Conservation (phyloP, 306 rosid species). For the Luffa aegyptiaca region DNA sequence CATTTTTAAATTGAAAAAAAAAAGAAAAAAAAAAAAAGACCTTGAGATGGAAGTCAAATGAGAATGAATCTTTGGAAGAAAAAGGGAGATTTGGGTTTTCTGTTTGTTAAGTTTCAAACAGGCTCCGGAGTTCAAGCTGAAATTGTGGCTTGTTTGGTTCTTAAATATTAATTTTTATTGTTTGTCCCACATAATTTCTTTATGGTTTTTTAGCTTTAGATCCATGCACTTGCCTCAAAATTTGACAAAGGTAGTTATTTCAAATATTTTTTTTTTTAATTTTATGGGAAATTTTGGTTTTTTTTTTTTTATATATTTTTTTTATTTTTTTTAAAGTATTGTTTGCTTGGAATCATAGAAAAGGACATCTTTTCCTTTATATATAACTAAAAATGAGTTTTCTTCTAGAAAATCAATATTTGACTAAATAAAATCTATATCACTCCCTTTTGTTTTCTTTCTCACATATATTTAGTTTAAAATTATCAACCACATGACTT, state of each 20-base stretch:
- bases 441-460: not conserved
- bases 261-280: not conserved
- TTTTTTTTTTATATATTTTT: not conserved
- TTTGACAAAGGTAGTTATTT: not conserved
- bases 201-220: not conserved
- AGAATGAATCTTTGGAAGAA: not conserved
- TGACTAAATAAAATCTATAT: not conserved
- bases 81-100: not conserved
- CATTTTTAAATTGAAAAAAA: not conserved
- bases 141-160: not conserved
- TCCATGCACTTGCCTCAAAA: not conserved
- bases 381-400: not conserved
- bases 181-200: not conserved
- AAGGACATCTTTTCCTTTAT: not conserved
- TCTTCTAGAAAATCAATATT: not conserved
- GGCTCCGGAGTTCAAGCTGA: constrained; percentile 1
- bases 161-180: not conserved
- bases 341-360: not conserved
- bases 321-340: not conserved
- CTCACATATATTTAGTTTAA: not conserved
- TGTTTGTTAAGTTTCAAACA: not conserved
- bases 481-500: not conserved
- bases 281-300: not conserved
- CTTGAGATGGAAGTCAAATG: not conserved
- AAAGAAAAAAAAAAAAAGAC: not conserved